phyloP scores from a whole-genome alignment of 306 rosid genomes.

The Gillenia trifoliata region DNA sequence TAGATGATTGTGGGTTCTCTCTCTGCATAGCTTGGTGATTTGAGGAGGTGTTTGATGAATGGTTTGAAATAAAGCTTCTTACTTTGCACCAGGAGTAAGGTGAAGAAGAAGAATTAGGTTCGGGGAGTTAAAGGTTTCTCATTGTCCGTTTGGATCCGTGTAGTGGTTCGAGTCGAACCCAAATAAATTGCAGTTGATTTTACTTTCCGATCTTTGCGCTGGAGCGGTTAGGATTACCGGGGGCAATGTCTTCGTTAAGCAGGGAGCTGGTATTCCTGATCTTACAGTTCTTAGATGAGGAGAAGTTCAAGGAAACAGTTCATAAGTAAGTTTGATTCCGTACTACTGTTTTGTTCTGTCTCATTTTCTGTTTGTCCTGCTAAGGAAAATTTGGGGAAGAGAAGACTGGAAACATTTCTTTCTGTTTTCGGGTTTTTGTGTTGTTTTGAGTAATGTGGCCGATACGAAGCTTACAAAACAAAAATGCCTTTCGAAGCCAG shows the following conservation, averaged over 20 bases:
- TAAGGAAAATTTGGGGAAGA: background rate
- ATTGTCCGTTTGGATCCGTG: background rate
- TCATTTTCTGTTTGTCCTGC: background rate
- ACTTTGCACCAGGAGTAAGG: background rate
- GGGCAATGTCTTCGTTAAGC: slow-evolving; percentile 47
- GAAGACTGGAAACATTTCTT: background rate
- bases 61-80: slow-evolving; percentile 8
- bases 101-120: slow-evolving; percentile 14
- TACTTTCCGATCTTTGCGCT: slow-evolving; percentile 28
- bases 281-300: slow-evolving; percentile 42
- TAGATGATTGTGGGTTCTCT: slow-evolving; percentile 2
- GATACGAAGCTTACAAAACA: background rate
- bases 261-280: slow-evolving; percentile 45
- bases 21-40: slow-evolving; percentile 1
- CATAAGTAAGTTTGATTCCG: slow-evolving; percentile 28
- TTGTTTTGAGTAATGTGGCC: background rate
- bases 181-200: slow-evolving; percentile 8
- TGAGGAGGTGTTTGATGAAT: background rate
- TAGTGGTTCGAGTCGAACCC: slow-evolving; percentile 13
- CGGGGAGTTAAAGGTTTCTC: background rate
- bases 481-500: background rate
- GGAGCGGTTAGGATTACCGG: slow-evolving; percentile 43
- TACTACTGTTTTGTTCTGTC: background rate
- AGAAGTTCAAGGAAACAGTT: slow-evolving; percentile 44
- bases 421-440: background rate